Base-by-base conservation (phyloP, 169 alveolate species). In the Eimeria maxima region DNA sequence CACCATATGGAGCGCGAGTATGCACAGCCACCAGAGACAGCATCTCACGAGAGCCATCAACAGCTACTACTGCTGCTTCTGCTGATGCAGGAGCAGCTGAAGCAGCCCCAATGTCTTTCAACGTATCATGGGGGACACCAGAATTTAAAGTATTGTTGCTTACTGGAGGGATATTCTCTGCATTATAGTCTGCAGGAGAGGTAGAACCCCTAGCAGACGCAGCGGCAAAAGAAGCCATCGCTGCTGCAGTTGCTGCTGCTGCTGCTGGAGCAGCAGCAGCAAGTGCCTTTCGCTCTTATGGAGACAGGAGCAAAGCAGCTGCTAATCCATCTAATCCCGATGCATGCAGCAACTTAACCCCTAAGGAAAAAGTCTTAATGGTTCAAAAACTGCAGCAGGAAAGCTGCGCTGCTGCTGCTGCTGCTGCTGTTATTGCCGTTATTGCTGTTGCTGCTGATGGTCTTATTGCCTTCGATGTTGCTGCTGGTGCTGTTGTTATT, bases 241-340 rank as follows among this genome's bases (percentile, higher is more conserved):
- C n/a, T n/a, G 81, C 47, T 24, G 42, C 81, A 11, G 45, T 13
- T 71, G 47, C 53, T 71, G 81, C 81, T 71, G 81, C 81, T 71
- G 53, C 47, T 71, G 81, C 81, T 71, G 22, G n/a, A 38, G 81
- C 42, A 14, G 11, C 45, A 42, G 47, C 53, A 33, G 81, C 11
- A 14, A 50, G 81, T 0, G 6, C 47, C 45, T 3, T 27, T 42
- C 42, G 45, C 8, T 6, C 13, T 13, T 18, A n/a, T 20, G 81
- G 81, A 38, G 16, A 50, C 24, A 14, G 33, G 45, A 14, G n/a
- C 47, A 38, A 45, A 27, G 78, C 71, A 24, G 18, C 71, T 60
- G 71, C 71, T 20, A 24, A 60, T 24, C 18, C 71, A 16, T 60
- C 14, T 20, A 14, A 60, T 20, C n/a, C n/a, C 2, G 38, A 33